A percentile compares a stretch with the other conserved stretches of the same genome.
Conservation (phyloP, 192 early-diverging fungal species). For the Coemansia reversa region DNA sequence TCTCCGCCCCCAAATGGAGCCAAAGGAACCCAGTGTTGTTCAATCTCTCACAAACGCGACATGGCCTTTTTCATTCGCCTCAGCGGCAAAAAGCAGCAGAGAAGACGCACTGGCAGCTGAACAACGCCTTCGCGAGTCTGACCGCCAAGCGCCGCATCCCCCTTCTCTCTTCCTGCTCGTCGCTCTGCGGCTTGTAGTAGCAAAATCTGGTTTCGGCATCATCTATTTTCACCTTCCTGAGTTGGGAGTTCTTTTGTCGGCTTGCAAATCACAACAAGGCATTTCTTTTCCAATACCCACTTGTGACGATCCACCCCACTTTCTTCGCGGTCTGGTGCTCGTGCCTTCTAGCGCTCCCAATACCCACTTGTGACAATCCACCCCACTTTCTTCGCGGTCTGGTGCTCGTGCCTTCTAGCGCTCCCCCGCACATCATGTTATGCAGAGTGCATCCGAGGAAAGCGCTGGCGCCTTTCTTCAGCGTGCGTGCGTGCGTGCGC, state of each 20-base stretch:
- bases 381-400: not conserved
- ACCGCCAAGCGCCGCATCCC: too few species aligned
- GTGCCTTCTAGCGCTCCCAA: not conserved
- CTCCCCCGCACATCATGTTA: not conserved
- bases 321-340: not conserved
- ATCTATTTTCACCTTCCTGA: not conserved
- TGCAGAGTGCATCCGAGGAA: not conserved
- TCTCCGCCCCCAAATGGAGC: not conserved
- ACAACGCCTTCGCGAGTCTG: too few species aligned
- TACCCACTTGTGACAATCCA: not conserved
- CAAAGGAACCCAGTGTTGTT: not conserved
- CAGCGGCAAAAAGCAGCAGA: not conserved
- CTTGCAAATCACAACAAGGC: not conserved
- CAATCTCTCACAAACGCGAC: too few species aligned
- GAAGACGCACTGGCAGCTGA: too few species aligned
- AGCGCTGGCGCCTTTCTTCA: not conserved
- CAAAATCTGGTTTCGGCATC: not conserved
- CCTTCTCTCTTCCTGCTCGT: too few species aligned
- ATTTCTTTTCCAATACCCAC: not conserved
- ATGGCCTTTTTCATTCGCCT: not conserved
- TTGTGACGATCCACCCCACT: not conserved
- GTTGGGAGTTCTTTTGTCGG: not conserved
- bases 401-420: not conserved
- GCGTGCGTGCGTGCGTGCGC: not conserved
- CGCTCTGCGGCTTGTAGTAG: too few species aligned